Conservation (phyloP, 176 grass and related monocot genomes). For the Coix lacrymajobi region DNA sequence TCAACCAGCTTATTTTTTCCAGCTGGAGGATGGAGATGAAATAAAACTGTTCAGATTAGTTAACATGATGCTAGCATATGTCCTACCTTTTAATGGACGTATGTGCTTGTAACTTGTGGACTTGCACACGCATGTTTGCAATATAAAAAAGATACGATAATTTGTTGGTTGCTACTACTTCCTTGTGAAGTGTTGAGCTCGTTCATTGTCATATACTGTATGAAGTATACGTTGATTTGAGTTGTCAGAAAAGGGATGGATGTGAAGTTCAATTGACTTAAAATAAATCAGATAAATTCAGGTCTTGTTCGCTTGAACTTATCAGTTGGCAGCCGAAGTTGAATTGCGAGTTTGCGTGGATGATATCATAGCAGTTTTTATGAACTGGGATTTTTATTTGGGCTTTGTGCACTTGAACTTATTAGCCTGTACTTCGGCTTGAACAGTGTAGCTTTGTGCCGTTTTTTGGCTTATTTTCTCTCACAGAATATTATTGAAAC, state of each 20-base stretch:
- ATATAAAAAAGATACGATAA: constrained; percentile 26
- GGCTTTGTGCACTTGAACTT: too few relatives aligned
- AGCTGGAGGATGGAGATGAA: constrained; percentile 34
- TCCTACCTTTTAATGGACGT: constrained; percentile 53
- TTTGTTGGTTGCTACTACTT: constrained; percentile 24
- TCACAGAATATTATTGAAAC: too few relatives aligned
- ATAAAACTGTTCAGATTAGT: constrained; percentile 42
- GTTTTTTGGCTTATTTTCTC: too few relatives aligned
- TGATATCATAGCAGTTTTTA: neutral
- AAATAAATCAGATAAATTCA: too few relatives aligned
- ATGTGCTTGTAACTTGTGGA: constrained; percentile 40
- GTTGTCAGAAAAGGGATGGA: neutral
- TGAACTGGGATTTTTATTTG: neutral
- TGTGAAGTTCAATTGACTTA: neutral
- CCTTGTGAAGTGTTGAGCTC: neutral
- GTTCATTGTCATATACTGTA: too few relatives aligned
- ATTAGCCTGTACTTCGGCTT: too few relatives aligned
- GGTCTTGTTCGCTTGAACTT: too few relatives aligned
- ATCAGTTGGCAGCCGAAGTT: too few relatives aligned
- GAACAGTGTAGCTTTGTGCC: too few relatives aligned
- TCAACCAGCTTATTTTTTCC: constrained; percentile 41
- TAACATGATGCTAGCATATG: constrained; percentile 40
- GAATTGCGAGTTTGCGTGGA: neutral
- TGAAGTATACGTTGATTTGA: neutral
- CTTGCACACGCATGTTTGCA: constrained; percentile 40